Conservation (phyloP, 306 rosid genomes). For the Prunus kanzakura region DNA sequence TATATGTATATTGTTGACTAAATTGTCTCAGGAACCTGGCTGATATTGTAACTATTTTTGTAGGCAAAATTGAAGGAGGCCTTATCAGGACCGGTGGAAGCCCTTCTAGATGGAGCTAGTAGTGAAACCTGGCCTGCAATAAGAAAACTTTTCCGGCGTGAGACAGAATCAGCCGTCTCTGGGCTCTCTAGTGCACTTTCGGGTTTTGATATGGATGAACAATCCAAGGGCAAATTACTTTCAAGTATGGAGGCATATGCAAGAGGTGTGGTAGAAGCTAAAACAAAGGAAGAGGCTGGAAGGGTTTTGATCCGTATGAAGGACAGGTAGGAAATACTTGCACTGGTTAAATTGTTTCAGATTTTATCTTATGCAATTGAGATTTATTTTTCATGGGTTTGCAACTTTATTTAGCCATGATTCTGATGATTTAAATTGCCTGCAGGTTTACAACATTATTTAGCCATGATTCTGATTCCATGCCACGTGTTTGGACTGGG, state of each 20-base stretch:
- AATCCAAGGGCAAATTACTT: constrained; percentile 48
- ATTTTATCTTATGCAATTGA: constrained; percentile 24
- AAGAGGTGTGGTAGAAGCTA: constrained; percentile 72
- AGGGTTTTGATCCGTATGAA: constrained; percentile 90
- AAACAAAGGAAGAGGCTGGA: constrained; percentile 96
- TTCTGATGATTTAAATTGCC: constrained; percentile 40
- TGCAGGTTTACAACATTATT: constrained; percentile 83
- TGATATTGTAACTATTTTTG: constrained; percentile 32
- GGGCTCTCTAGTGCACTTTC: constrained; percentile 64
- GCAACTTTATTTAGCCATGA: constrained; percentile 69
- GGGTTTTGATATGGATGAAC: constrained; percentile 76
- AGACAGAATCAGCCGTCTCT: constrained; percentile 70
- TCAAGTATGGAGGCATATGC: constrained; percentile 56
- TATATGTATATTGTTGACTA: constrained; percentile 14
- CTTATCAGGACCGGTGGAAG: constrained; percentile 77
- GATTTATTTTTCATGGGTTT: constrained; percentile 52
- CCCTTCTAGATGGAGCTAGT: constrained; percentile 87
- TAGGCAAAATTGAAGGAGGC: constrained; percentile 81
- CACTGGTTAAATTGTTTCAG: constrained; percentile 10
- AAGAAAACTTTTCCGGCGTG: constrained; percentile 68
- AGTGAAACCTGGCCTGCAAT: constrained; percentile 88
- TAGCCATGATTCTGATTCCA: constrained; percentile 93
- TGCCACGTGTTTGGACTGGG: constrained; percentile 97
- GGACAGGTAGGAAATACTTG: constrained; percentile 64
- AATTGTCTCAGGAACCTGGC: constrained; percentile 25